Evolutionary conservation across 192 early-diverging fungal genomes (phyloP).

Genomic region (Coemansia sp.): DNA sequence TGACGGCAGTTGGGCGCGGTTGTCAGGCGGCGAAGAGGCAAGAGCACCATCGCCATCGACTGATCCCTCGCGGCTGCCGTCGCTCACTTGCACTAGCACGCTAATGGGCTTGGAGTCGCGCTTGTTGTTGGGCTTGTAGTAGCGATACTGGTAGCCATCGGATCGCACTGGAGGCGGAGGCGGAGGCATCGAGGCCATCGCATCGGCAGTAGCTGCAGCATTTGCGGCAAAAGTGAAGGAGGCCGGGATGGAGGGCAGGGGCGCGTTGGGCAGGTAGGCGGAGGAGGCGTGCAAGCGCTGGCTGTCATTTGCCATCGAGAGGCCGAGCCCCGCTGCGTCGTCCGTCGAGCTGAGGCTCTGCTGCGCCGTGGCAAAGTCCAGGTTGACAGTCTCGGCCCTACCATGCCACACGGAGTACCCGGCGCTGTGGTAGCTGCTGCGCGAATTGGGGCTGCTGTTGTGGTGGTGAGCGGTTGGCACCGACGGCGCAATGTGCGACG

Average conservation of each 20-base stretch:
- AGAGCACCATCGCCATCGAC: slow-evolving; percentile 2
- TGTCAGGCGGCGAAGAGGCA: neutral
- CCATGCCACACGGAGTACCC: slow-evolving; percentile 47
- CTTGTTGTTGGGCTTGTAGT: slow-evolving; percentile 3
- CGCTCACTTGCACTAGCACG: slow-evolving; percentile 44
- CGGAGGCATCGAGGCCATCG: neutral
- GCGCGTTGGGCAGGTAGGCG: slow-evolving; percentile 19
- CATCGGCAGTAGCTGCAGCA: slow-evolving; percentile 3
- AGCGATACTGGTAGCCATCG: slow-evolving; percentile 6
- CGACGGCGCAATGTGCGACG: slow-evolving; percentile 7
- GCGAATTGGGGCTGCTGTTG: slow-evolving; percentile 46
- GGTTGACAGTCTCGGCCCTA: slow-evolving; percentile 41
- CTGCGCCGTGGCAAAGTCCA: slow-evolving; percentile 52
- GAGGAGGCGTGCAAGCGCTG: neutral
- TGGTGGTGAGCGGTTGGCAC: slow-evolving; percentile 10
- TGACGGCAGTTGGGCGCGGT: neutral
- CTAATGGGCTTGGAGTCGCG: slow-evolving; percentile 33
- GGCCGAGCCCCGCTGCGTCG: slow-evolving; percentile 14
- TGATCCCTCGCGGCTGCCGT: slow-evolving; percentile 24
- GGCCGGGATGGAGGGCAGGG: slow-evolving; percentile 26
- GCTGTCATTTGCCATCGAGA: neutral
- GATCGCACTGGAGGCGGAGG: neutral
- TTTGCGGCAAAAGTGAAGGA: slow-evolving; percentile 7
- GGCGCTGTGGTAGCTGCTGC: slow-evolving; percentile 56
- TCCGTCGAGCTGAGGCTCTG: slow-evolving; percentile 54